Percentiles rank a stretch among this genome's conserved stretches.
Conservation (phyloP, 1,284 basidiomycete genomes). For the Cystobasidium sp. region DNA sequence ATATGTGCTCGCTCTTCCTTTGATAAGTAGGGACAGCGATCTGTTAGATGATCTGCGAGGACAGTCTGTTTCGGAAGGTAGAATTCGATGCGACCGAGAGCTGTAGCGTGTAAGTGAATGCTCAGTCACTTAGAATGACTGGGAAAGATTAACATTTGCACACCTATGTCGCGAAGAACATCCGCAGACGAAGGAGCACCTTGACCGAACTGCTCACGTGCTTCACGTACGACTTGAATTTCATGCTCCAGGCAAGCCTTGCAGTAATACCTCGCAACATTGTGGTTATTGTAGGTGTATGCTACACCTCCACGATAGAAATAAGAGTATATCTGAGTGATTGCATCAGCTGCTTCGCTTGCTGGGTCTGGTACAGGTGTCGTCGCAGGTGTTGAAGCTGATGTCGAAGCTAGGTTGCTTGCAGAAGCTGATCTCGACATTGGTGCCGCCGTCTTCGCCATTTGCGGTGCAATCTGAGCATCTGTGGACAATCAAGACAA, state of each 20-base stretch:
- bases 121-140: background rate
- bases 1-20: background rate
- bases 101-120: background rate
- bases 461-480: background rate
- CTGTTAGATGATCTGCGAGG: constrained; percentile 17
- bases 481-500: no score
- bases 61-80: constrained; percentile 9
- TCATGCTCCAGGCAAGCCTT: constrained; percentile 35
- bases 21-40: constrained; percentile 38
- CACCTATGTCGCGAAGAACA: constrained; percentile 27
- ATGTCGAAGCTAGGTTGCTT: constrained; percentile 7
- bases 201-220: constrained; percentile 36
- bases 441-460: constrained; percentile 4
- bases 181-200: constrained; percentile 4
- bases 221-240: constrained; percentile 16
- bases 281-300: constrained; percentile 19
- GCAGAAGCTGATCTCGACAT: constrained; percentile 2
- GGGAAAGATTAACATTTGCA: background rate
- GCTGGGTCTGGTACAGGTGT: background rate
- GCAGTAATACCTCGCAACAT: constrained; percentile 32
- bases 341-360: background rate
- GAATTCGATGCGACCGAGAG: constrained; percentile 20
- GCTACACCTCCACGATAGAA: constrained; percentile 22
- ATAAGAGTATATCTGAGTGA: constrained; percentile 11
- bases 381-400: background rate